Percentiles rank a stretch among this genome's conserved stretches.
These are phyloP conservation scores for Lablab purpureus DNA, from an alignment of 306 rosid species.

Conservation along the genomic window DNA sequence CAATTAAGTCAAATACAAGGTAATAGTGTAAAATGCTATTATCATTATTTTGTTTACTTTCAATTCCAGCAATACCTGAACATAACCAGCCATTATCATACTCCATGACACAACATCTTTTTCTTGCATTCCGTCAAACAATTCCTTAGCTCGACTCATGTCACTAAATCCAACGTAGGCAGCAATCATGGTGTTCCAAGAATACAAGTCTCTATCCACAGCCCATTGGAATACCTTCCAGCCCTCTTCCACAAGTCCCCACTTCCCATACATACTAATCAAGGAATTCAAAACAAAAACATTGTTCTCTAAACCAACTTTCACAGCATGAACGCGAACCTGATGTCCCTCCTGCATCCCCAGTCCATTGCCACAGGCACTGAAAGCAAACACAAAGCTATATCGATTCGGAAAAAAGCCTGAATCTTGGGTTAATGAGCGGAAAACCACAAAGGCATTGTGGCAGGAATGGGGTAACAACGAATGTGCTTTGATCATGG, in stretches of 20 bases:
- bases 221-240: conserved; percentile 58
- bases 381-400: conserved; percentile 62
- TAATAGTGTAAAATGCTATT: background rate
- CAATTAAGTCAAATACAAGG: background rate
- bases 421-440: conserved; percentile 39
- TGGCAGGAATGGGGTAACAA: conserved; percentile 49
- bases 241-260: conserved; percentile 57
- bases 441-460: conserved; percentile 48
- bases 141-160: conserved; percentile 55
- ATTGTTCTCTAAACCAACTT: conserved; percentile 62
- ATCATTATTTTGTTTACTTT: background rate
- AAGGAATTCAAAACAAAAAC: conserved; percentile 68
- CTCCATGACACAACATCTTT: conserved; percentile 76
- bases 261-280: conserved; percentile 67
- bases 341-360: conserved; percentile 60
- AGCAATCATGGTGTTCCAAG: conserved; percentile 73
- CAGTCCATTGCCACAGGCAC: conserved; percentile 69
- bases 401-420: conserved; percentile 54
- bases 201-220: conserved; percentile 57
- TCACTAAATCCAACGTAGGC: conserved; percentile 57
- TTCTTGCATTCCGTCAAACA: conserved; percentile 64
- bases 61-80: conserved; percentile 61
- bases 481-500: conserved; percentile 65
- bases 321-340: conserved; percentile 59
- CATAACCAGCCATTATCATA: conserved; percentile 73